Evolutionary conservation across 2,329 filamentous ascomycete species (phyloP), one percentile per base, ranked within the genome.

Genomic region (Dothidotthia symphoricarpi): DNA sequence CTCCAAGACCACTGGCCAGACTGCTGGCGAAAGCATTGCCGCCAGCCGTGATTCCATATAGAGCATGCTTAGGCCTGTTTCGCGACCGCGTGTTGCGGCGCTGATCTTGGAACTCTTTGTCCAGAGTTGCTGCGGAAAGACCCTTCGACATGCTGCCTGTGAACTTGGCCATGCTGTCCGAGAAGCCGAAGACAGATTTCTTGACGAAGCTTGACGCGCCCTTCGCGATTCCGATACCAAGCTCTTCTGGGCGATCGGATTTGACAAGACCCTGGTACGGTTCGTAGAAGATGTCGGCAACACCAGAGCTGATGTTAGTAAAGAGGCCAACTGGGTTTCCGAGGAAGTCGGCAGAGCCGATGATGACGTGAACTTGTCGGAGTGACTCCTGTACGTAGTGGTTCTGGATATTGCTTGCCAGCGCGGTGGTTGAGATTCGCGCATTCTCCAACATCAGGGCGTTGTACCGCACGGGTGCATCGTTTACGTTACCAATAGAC

Each of bases 401-500:
- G 53, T 85, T 94, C 32, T 87, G 85, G 37, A 98, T 81, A 62
- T 90, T 95, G 63, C 86, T 84, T 15, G 89, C 78, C 29, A 98
- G 75, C 1, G 95, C 82, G 4, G 84, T 82, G 6, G 89, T 83
- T 0, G 93, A 95, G 4, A 98, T 86, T 17, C 93, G 82, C 29
- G 93, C 90, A 56, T 98, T 98, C 67, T 98, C 93, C 16, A 98
- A 72, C 72, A 98, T 86, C 16, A 98, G 74, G 1, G 93, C 88
- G 48, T 97, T 98, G 63, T 98, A 82, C 31, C 88, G 83, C 36
- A 98, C 83, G 0, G 93, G 94, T 6, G 93, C 93, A 68, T 98
- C 94, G 58, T 98, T 98, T 73, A 98, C 88, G 58, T 98, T 98
- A 49, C 93, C 93, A 58, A 98, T 93, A 11, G 93, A 95, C 93